Evolutionary conservation across 148 eudicot species (phyloP).

Genomic region (Agrostemma githago): DNA sequence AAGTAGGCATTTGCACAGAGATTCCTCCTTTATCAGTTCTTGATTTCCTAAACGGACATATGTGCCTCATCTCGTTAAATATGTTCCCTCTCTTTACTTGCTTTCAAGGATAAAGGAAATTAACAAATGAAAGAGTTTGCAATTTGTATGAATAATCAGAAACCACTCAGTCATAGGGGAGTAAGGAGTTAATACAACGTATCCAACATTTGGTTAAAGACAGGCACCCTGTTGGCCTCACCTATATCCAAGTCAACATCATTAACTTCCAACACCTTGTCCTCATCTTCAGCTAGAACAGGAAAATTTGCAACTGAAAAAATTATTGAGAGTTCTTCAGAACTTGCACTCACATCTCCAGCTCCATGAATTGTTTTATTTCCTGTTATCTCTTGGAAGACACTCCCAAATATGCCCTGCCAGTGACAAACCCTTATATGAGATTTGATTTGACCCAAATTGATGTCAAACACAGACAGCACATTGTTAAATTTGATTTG

Average conservation of each 20-base stretch:
- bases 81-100: neutral
- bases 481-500: neutral
- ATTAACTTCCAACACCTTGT: constrained; percentile 31
- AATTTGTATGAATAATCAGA: neutral
- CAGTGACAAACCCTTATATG: constrained; percentile 13
- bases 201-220: constrained; percentile 3
- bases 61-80: neutral
- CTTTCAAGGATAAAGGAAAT: neutral
- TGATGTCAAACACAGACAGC: neutral
- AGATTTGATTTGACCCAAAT: neutral
- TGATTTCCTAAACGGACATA: neutral
- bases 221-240: constrained; percentile 19
- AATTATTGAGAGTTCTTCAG: constrained; percentile 53
- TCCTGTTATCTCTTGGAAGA: constrained; percentile 59
- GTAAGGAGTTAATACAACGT: neutral
- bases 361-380: constrained; percentile 45
- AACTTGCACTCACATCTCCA: constrained; percentile 39
- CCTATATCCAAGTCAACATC: constrained; percentile 72
- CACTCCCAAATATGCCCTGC: constrained; percentile 77
- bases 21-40: neutral
- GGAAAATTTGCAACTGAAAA: constrained; percentile 69
- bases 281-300: constrained; percentile 34
- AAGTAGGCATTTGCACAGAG: neutral
- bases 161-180: neutral
- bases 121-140: neutral